These are phyloP conservation scores for Phytopythium montanum DNA, from an alignment of 352 stramenopile genomes.

Conservation along the genomic window DNA sequence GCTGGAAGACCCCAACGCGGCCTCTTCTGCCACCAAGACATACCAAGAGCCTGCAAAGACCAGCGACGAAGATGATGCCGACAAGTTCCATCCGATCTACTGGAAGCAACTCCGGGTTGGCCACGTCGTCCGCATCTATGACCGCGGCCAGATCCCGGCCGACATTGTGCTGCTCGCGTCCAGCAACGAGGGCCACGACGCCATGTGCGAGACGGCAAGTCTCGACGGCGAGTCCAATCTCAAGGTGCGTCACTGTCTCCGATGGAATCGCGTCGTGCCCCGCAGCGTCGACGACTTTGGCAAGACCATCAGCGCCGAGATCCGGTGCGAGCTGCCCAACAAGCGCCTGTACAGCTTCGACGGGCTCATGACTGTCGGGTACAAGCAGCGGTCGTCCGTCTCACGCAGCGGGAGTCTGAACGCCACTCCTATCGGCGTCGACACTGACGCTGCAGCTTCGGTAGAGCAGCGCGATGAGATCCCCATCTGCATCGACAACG, in stretches of 20 bases:
- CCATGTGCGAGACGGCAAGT: slow-evolving; percentile 81
- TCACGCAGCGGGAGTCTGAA: slow-evolving; percentile 1
- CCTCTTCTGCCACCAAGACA: slow-evolving; percentile 4
- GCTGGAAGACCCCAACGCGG: slow-evolving; percentile 9
- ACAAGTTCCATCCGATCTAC: slow-evolving; percentile 54
- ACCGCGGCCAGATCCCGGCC: slow-evolving; percentile 88
- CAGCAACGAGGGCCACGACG: slow-evolving; percentile 63
- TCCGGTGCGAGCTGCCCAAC: slow-evolving; percentile 77
- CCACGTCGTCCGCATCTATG: slow-evolving; percentile 83
- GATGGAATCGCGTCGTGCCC: slow-evolving; percentile 48
- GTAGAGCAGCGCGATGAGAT: slow-evolving; percentile 43
- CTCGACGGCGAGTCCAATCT: slow-evolving; percentile 83
- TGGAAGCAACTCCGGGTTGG: slow-evolving; percentile 88
- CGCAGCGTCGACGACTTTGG: slow-evolving; percentile 45
- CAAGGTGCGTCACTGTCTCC: slow-evolving; percentile 67
- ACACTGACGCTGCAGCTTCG: not conserved
- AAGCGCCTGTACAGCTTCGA: slow-evolving; percentile 83
- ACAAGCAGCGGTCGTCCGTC: slow-evolving; percentile 7
- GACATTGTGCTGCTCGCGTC: slow-evolving; percentile 90
- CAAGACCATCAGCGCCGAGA: slow-evolving; percentile 42
- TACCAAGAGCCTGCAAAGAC: slow-evolving; percentile 1
- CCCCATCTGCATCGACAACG: slow-evolving; percentile 75
- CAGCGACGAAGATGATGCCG: not conserved
- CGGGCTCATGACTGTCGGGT: slow-evolving; percentile 46
- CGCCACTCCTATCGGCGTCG: slow-evolving; percentile 11